A percentile compares a stretch with the other conserved stretches of the same genome.
Evolutionary conservation across 2,329 filamentous ascomycete genomes (phyloP).

Genomic region (Cordyceps sp.): DNA sequence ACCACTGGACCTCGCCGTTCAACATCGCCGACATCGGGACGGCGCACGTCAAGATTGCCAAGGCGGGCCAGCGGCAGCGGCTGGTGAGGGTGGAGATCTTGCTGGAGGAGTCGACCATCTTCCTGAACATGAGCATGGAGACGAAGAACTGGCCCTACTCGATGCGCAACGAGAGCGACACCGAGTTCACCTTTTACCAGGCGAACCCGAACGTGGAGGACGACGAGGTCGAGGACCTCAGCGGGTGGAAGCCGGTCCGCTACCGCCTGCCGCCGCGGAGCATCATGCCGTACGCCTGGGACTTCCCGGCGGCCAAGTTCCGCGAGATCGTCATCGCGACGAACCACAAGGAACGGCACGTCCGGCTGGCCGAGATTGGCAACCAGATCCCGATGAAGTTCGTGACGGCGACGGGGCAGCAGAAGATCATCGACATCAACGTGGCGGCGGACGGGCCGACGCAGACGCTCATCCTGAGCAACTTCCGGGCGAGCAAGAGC

Average conservation of each 20-base stretch:
- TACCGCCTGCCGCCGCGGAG: conserved; percentile 86
- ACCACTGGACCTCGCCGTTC: conserved; percentile 95
- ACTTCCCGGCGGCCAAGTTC: conserved; percentile 93
- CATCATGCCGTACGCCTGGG: conserved; percentile 99
- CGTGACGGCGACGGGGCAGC: conserved; percentile 44
- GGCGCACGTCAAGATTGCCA: conserved; percentile 84
- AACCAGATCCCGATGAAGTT: conserved; percentile 93
- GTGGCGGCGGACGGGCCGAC: conserved; percentile 91
- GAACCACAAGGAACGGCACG: conserved; percentile 51
- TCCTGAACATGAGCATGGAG: conserved; percentile 79
- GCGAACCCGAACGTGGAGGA: conserved; percentile 86
- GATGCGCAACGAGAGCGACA: conserved; percentile 95
- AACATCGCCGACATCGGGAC: conserved; percentile 92
- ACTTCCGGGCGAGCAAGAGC: conserved; percentile 85
- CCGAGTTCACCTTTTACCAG: conserved; percentile 93
- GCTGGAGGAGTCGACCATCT: conserved; percentile 86
- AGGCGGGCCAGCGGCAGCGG: conserved; percentile 74
- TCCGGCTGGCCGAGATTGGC: conserved; percentile 92
- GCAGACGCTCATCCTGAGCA: conserved; percentile 84
- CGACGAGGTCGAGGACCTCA: conserved; percentile 67
- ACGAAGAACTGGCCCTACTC: conserved; percentile 96
- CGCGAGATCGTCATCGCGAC: conserved; percentile 67
- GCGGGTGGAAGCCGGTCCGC: conserved; percentile 80
- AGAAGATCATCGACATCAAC: conserved; percentile 92
- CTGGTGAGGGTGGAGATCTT: conserved; percentile 78